Conservation (phyloP, 2,329 filamentous ascomycete species). For the Hypomyces perniciosus region DNA sequence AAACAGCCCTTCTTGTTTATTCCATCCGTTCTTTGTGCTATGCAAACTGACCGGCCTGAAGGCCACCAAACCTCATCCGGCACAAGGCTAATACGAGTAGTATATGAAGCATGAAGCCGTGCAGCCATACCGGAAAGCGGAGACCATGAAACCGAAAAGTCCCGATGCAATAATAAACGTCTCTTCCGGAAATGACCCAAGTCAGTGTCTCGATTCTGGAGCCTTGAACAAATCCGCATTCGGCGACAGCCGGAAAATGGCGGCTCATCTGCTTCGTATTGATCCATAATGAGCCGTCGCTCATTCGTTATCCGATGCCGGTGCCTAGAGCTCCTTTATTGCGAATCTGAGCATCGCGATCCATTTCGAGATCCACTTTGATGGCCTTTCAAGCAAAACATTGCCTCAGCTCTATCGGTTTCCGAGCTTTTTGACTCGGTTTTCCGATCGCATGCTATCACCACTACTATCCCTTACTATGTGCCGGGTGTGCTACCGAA, state of each 20-base stretch:
- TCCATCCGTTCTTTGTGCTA: no score
- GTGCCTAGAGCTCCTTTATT: neutral
- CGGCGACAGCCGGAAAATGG: neutral
- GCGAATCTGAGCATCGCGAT: neutral
- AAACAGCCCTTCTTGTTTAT: no score
- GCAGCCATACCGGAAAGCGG: no score
- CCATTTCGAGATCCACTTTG: neutral
- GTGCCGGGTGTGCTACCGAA: no score
- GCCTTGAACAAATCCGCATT: neutral
- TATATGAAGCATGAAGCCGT: no score
- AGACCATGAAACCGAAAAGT: neutral
- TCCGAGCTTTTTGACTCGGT: conserved; percentile 1
- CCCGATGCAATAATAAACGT: neutral
- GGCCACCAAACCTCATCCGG: no score
- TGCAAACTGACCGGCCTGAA: no score
- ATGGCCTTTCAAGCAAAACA: no score
- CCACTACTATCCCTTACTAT: no score
- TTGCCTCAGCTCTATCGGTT: conserved; percentile 1
- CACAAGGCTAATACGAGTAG: no score
- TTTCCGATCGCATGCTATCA: neutral
- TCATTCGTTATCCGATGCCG: neutral
- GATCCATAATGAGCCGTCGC: neutral
- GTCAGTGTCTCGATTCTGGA: neutral
- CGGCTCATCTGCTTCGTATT: neutral
- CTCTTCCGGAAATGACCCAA: neutral